Conservation (phyloP, 257 asterid species). For the Striga asiatica region DNA sequence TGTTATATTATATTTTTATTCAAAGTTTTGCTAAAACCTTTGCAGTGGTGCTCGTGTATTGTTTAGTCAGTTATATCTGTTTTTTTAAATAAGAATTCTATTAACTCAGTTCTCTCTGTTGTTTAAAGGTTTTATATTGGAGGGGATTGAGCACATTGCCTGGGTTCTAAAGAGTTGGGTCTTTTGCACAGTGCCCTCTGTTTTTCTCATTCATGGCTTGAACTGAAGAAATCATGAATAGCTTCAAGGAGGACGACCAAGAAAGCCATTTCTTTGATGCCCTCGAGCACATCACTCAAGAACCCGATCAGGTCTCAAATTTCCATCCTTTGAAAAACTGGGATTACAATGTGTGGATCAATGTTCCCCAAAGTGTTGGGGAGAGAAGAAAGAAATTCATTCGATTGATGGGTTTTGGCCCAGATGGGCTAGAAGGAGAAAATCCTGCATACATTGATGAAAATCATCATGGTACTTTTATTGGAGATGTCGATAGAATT, state of each 20-base stretch:
- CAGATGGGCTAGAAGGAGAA: constrained; percentile 17
- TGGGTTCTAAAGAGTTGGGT: constrained; percentile 28
- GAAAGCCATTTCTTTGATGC: constrained; percentile 68
- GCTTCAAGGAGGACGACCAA: constrained; percentile 38
- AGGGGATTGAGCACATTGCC: constrained; percentile 49
- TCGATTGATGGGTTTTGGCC: constrained; percentile 38
- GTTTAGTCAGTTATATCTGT: constrained; percentile 22
- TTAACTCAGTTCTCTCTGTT: constrained; percentile 17
- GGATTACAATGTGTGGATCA: constrained; percentile 56
- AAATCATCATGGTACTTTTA: not conserved
- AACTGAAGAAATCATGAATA: constrained; percentile 55
- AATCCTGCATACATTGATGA: constrained; percentile 1
- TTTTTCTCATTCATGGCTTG: constrained; percentile 46
- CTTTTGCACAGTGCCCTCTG: too few species aligned
- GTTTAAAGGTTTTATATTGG: constrained; percentile 36
- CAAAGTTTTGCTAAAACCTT: constrained; percentile 36
- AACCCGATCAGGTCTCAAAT: constrained; percentile 23
- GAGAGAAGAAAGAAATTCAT: constrained; percentile 61
- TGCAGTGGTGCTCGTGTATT: constrained; percentile 39
- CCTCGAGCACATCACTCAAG: constrained; percentile 37
- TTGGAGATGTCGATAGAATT: constrained; percentile 28
- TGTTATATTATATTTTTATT: constrained; percentile 25
- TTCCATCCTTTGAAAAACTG: constrained; percentile 18
- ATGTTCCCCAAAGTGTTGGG: constrained; percentile 53
- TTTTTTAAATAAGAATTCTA: constrained; percentile 7